Conservation (phyloP, 2,329 filamentous ascomycete species). For the Aspergillus sp. region DNA sequence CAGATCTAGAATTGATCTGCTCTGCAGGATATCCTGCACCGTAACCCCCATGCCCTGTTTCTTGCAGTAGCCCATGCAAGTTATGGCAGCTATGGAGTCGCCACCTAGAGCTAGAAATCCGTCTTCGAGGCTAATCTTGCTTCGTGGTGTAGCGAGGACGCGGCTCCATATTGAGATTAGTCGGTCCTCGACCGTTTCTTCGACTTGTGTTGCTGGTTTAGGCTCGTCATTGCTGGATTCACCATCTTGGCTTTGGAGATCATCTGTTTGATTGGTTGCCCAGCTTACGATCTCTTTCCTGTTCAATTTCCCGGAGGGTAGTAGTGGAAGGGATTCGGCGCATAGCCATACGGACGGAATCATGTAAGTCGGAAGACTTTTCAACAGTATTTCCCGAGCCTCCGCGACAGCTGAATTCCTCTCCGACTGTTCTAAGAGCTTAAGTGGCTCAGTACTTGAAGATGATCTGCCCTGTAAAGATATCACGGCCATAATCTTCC, state of each 20-base stretch:
- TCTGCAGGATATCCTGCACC: conserved; percentile 50
- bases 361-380: conserved; percentile 48
- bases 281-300: conserved; percentile 39
- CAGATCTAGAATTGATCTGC: conserved; percentile 46
- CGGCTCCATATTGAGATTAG: conserved; percentile 38
- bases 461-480: conserved; percentile 25
- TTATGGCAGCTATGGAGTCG: conserved; percentile 54
- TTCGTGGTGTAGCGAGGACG: conserved; percentile 38
- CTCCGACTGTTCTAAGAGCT: conserved; percentile 22
- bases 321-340: conserved; percentile 44
- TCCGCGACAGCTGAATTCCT: conserved; percentile 24
- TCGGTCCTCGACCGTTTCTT: conserved; percentile 30
- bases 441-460: conserved; percentile 21
- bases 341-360: conserved; percentile 49
- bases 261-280: conserved; percentile 29
- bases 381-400: conserved; percentile 30
- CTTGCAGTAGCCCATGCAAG: conserved; percentile 49
- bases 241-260: conserved; percentile 23
- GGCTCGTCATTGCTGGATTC: neutral
- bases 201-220: conserved; percentile 14
- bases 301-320: conserved; percentile 49
- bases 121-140: conserved; percentile 33
- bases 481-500: conserved; percentile 34
- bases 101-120: conserved; percentile 49
- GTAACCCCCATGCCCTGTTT: conserved; percentile 47